Evolutionary conservation across 164 flowering plant species (phyloP).

Genomic region (Aristolochia contorta): DNA sequence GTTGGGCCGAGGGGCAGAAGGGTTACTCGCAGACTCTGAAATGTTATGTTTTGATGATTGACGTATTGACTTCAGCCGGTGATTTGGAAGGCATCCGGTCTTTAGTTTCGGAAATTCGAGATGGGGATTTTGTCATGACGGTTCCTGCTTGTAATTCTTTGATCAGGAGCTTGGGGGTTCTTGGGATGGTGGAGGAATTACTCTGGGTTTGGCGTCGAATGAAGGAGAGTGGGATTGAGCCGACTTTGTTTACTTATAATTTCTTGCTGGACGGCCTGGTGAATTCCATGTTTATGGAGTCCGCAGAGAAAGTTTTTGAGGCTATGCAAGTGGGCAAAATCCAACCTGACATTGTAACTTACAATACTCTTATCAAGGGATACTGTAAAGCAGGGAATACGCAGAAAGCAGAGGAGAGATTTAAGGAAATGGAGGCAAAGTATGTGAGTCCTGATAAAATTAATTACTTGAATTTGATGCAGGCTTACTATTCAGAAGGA

Average conservation of each 20-base stretch:
- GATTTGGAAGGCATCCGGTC: conserved; percentile 31
- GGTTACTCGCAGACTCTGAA: conserved; percentile 48
- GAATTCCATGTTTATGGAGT: conserved; percentile 59
- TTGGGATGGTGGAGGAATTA: conserved; percentile 89
- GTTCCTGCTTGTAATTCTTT: conserved; percentile 41
- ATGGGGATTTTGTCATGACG: conserved; percentile 33
- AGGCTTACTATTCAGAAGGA: conserved; percentile 49
- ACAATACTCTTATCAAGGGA: conserved; percentile 86
- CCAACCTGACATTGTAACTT: conserved; percentile 67
- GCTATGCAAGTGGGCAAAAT: conserved; percentile 61
- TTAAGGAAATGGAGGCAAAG: conserved; percentile 57
- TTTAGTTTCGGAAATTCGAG: conserved; percentile 38
- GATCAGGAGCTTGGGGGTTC: conserved; percentile 63
- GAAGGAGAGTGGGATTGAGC: conserved; percentile 83
- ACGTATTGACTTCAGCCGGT: conserved; percentile 15
- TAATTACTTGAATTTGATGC: conserved; percentile 71
- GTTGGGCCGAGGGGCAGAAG: conserved; percentile 68
- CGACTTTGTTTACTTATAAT: conserved; percentile 64
- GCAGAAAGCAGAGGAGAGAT: conserved; percentile 47
- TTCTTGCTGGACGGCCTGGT: conserved; percentile 81
- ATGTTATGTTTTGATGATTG: conserved; percentile 54
- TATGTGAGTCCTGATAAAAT: conserved; percentile 64
- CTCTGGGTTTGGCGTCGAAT: conserved; percentile 83
- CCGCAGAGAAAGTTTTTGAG: conserved; percentile 76
- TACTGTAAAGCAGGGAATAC: conserved; percentile 65